phyloP scores from a whole-genome alignment of 2,329 filamentous ascomycete species.

The Lachnellula subtilissima region DNA sequence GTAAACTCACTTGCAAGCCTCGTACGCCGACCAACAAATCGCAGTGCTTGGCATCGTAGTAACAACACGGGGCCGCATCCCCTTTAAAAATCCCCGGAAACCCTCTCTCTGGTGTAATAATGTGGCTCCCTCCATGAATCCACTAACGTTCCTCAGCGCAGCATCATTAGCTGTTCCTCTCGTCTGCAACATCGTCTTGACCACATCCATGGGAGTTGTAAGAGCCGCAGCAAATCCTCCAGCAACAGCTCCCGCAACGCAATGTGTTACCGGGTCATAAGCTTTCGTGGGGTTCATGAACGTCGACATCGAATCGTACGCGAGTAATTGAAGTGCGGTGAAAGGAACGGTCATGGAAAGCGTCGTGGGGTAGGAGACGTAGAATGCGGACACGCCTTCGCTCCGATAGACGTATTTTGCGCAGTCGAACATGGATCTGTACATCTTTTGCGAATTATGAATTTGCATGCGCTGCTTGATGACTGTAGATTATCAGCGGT shows the following conservation, averaged over 20 bases:
- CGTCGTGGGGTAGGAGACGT: constrained; percentile 97
- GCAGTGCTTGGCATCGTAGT: constrained; percentile 98
- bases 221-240: constrained; percentile 90
- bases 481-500: constrained; percentile 49
- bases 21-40: constrained; percentile 91
- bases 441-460: constrained; percentile 81
- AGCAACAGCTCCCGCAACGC: constrained; percentile 83
- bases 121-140: constrained; percentile 27
- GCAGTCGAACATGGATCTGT: constrained; percentile 82
- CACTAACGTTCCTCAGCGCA: constrained; percentile 48
- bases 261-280: constrained; percentile 94
- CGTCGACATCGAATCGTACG: constrained; percentile 95
- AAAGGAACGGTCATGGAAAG: constrained; percentile 98
- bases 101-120: constrained; percentile 67
- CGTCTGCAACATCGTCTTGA: constrained; percentile 96
- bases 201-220: constrained; percentile 94
- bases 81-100: constrained; percentile 84
- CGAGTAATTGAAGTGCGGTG: constrained; percentile 93
- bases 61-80: constrained; percentile 82
- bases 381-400: constrained; percentile 89
- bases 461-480: constrained; percentile 99
- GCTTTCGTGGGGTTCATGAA: constrained; percentile 78
- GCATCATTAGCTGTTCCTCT: constrained; percentile 75
- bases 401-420: constrained; percentile 80
- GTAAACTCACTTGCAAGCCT: constrained; percentile 60